Evolutionary conservation across 345 rosid genomes (phyloP).

Genomic region (Cardamine occulta): DNA sequence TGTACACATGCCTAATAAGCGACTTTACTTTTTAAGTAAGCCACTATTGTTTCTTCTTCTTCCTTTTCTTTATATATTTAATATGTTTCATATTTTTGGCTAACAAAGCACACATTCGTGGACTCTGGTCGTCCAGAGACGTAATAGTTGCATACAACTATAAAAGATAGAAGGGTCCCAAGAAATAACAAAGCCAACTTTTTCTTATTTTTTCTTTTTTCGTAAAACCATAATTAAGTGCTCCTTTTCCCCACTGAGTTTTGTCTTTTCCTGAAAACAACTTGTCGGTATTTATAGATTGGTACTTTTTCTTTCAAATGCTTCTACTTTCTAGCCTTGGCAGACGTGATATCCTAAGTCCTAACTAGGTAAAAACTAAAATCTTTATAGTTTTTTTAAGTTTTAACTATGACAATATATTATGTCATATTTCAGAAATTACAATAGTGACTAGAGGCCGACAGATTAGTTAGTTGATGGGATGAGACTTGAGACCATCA

Average conservation of each 20-base stretch:
- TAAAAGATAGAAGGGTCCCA: conserved; percentile 32
- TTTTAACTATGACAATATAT: neutral
- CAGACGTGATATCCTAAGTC: neutral
- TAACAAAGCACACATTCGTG: conserved; percentile 33
- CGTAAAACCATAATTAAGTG: conserved; percentile 33
- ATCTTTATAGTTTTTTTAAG: neutral
- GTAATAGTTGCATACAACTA: conserved; percentile 42
- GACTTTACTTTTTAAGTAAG: neutral
- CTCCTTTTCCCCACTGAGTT: conserved; percentile 42
- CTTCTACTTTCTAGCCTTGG: conserved; percentile 1
- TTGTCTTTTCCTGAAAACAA: conserved; percentile 34
- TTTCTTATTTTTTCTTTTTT: neutral
- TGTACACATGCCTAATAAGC: neutral
- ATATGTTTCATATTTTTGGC: neutral
- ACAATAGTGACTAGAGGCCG: neutral
- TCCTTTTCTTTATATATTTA: conserved; percentile 22
- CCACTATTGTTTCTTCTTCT: conserved; percentile 11
- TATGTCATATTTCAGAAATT: neutral
- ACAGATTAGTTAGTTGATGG: conserved; percentile 23
- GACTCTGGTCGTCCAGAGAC: conserved; percentile 39
- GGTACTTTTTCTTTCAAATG: conserved; percentile 30
- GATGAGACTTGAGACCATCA: conserved; percentile 26
- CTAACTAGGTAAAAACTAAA: conserved; percentile 32
- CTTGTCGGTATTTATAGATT: conserved; percentile 29
- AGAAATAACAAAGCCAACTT: conserved; percentile 35